Conservation (phyloP, 2,329 filamentous ascomycete genomes). For the Aspergillus texensis region DNA sequence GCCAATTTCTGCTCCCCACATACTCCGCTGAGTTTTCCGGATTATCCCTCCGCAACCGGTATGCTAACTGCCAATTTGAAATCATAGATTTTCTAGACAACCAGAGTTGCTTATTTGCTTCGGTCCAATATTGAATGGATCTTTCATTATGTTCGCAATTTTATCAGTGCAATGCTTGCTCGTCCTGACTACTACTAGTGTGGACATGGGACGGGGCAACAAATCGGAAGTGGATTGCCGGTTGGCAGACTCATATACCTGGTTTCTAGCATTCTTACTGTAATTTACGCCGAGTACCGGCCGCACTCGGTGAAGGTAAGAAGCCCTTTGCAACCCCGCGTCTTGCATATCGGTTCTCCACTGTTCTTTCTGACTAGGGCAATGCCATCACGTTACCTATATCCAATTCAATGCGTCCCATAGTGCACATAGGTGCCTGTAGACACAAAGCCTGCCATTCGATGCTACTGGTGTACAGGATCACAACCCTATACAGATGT, state of each 20-base stretch:
- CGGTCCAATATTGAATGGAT: fast-evolving
- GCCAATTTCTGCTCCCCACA: background rate
- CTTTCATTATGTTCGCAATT: background rate
- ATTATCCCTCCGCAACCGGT: background rate
- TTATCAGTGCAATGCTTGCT: background rate
- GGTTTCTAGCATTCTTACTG: background rate
- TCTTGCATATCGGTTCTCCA: background rate
- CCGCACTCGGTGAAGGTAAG: background rate
- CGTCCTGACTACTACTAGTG: too few relatives aligned
- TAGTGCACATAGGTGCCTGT: background rate
- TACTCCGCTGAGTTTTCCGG: background rate
- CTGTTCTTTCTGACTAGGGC: background rate
- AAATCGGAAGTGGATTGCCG: background rate
- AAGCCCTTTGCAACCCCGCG: background rate
- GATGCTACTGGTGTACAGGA: background rate
- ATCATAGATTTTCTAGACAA: background rate
- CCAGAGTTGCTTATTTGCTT: fast-evolving
- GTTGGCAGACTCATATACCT: background rate
- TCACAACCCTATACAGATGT: fast-evolving
- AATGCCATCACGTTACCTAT: background rate
- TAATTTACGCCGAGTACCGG: background rate
- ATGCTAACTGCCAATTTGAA: background rate
- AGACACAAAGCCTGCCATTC: background rate
- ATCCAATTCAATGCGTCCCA: background rate
- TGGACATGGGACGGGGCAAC: background rate